A percentile compares a stretch with the other conserved stretches of the same genome.
These are phyloP conservation scores for Beauveria brongniartii DNA, from an alignment of 2,329 filamentous ascomycete species.

Conservation along the genomic window DNA sequence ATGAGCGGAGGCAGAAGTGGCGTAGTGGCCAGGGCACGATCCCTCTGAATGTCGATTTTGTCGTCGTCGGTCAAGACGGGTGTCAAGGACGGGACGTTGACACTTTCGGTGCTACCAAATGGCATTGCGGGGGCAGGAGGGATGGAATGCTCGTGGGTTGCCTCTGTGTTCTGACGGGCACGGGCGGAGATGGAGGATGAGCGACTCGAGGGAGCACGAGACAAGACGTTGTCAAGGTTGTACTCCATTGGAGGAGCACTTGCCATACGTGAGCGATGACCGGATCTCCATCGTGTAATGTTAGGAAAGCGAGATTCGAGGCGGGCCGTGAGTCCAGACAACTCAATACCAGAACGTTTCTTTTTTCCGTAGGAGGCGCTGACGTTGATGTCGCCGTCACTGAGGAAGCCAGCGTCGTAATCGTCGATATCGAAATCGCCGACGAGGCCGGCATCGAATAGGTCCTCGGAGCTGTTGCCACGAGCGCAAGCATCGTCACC, in stretches of 20 bases:
- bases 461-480: conserved; percentile 35
- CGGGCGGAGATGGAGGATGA: conserved; percentile 69
- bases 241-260: conserved; percentile 69
- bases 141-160: conserved; percentile 41
- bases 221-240: conserved; percentile 69
- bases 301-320: conserved; percentile 54
- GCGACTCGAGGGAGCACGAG: conserved; percentile 62
- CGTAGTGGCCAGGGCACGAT: conserved; percentile 60
- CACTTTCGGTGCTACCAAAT: conserved; percentile 51
- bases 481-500: conserved; percentile 57
- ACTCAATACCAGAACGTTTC: conserved; percentile 50
- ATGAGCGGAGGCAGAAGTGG: conserved; percentile 79
- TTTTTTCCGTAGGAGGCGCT: conserved; percentile 38
- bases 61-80: conserved; percentile 41
- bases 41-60: conserved; percentile 45
- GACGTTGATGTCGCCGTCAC: conserved; percentile 49
- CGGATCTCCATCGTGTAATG: conserved; percentile 42
- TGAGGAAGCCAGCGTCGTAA: conserved; percentile 60
- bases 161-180: conserved; percentile 37
- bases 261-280: conserved; percentile 36
- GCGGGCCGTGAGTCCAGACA: conserved; percentile 55
- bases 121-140: conserved; percentile 57
- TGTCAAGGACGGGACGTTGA: conserved; percentile 31
- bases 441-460: conserved; percentile 29
- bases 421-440: conserved; percentile 40